These are phyloP conservation scores for Pseudozyma tsukubaensis DNA, from an alignment of 1,284 basidiomycete species.

Conservation along the genomic window DNA sequence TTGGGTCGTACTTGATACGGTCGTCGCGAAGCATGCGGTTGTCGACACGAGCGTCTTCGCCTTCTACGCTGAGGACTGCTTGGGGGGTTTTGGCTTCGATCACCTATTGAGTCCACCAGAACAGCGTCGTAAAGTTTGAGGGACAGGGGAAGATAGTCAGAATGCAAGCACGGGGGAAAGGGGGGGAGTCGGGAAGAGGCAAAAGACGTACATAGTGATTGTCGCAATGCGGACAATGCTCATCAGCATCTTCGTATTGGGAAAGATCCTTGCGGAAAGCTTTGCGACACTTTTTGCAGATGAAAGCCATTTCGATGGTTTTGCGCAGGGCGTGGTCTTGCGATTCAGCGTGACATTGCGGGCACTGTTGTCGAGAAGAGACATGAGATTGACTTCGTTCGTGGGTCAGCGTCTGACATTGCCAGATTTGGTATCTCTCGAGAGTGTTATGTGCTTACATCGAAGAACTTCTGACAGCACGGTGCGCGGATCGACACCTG, in stretches of 20 bases:
- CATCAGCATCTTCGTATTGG: slow-evolving; percentile 91
- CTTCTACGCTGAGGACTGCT: slow-evolving; percentile 84
- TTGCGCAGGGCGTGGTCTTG: slow-evolving; percentile 79
- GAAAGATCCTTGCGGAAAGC: slow-evolving; percentile 95
- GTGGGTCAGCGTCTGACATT: background rate
- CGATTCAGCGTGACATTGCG: slow-evolving; percentile 88
- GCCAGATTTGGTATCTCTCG: background rate
- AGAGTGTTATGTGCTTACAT: slow-evolving; percentile 44
- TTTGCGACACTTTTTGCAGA: slow-evolving; percentile 98
- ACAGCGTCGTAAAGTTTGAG: background rate
- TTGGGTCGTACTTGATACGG: slow-evolving; percentile 73
- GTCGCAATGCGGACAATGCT: slow-evolving; percentile 97
- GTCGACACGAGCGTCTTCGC: slow-evolving; percentile 88
- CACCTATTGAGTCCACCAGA: slow-evolving; percentile 73
- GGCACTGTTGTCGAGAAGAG: slow-evolving; percentile 73
- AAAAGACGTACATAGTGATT: slow-evolving; percentile 83
- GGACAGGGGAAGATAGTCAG: background rate
- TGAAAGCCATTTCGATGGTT: slow-evolving; percentile 89
- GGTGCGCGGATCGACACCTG: slow-evolving; percentile 67
- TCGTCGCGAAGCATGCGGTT: slow-evolving; percentile 81
- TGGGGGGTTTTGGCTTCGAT: slow-evolving; percentile 92
- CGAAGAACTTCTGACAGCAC: slow-evolving; percentile 67
- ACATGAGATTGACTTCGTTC: background rate
- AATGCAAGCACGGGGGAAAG: background rate
- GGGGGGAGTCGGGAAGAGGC: too few species aligned